Percentiles rank a stretch among this genome's conserved stretches.
phyloP scores from a whole-genome alignment of 2,329 filamentous ascomycete species.

The Fusarium sp. region DNA sequence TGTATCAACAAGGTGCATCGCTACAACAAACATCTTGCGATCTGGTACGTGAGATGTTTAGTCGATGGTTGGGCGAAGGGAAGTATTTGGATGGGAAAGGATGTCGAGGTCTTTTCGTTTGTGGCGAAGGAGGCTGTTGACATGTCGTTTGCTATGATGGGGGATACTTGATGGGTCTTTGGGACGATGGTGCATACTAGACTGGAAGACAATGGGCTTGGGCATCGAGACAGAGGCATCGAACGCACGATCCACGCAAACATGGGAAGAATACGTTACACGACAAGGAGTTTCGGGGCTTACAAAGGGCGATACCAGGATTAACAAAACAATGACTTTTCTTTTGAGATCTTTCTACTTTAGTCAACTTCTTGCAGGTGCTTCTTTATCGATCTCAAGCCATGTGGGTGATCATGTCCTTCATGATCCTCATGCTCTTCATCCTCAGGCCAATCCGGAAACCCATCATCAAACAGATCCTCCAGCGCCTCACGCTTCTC shows the following conservation, averaged over 20 bases:
- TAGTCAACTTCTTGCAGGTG: slow-evolving; percentile 41
- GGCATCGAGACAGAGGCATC: neutral
- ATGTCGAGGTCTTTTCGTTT: slow-evolving; percentile 38
- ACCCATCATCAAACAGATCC: slow-evolving; percentile 68
- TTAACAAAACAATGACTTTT: neutral
- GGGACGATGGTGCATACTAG: neutral
- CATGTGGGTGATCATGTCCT: slow-evolving; percentile 39
- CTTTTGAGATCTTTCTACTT: neutral
- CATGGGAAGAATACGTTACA: rapidly evolving
- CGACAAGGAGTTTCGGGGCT: neutral
- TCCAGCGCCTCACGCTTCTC: slow-evolving; percentile 60
- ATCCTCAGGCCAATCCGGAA: slow-evolving; percentile 66
- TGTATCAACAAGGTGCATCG: slow-evolving; percentile 45
- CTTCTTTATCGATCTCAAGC: slow-evolving; percentile 37
- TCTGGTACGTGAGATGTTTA: slow-evolving; percentile 47
- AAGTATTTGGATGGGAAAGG: slow-evolving; percentile 41
- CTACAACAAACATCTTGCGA: slow-evolving; percentile 49
- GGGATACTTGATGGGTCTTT: slow-evolving; percentile 2
- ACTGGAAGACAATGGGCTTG: neutral
- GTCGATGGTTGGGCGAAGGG: slow-evolving; percentile 44
- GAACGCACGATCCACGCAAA: rapidly evolving
- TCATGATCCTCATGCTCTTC: slow-evolving; percentile 52
- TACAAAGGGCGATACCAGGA: neutral
- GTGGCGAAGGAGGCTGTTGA: slow-evolving; percentile 37
- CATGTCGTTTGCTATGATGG: slow-evolving; percentile 39